phyloP scores from a whole-genome alignment of 2,329 filamentous ascomycete genomes.

The Cladobotryum mycophilum region DNA sequence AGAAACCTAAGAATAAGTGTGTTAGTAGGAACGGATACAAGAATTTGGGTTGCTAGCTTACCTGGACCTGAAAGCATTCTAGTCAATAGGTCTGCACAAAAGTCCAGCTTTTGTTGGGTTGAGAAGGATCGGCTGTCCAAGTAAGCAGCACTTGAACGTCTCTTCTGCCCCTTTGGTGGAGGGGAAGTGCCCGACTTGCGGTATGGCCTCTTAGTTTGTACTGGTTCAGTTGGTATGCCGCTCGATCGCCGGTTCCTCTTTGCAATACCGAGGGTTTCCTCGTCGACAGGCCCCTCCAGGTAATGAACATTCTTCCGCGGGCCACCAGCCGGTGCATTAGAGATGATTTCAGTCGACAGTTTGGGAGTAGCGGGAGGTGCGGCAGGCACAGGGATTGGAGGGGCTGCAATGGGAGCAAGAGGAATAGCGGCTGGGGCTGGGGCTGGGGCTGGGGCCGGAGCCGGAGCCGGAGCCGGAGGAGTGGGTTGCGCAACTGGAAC shows the following conservation, averaged over 20 bases:
- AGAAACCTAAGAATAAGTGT: slow-evolving; percentile 43
- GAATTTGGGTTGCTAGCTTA: slow-evolving; percentile 22
- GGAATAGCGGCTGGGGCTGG: neutral
- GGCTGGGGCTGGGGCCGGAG: neutral
- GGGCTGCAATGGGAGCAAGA: neutral
- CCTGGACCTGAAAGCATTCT: slow-evolving; percentile 58
- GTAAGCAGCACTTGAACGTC: slow-evolving; percentile 27
- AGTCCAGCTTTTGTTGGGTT: slow-evolving; percentile 44
- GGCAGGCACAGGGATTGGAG: neutral
- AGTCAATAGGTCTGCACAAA: slow-evolving; percentile 51
- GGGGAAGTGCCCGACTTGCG: slow-evolving; percentile 24
- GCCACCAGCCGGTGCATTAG: slow-evolving; percentile 3
- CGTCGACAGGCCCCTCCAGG: slow-evolving; percentile 38
- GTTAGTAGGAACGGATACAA: neutral
- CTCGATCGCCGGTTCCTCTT: slow-evolving; percentile 39
- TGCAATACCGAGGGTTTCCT: slow-evolving; percentile 24
- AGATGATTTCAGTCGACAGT: neutral
- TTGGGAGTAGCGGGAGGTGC: neutral
- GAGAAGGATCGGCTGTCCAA: slow-evolving; percentile 28
- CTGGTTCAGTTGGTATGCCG: slow-evolving; percentile 6
- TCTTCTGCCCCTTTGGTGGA: slow-evolving; percentile 30
- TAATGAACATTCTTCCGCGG: slow-evolving; percentile 44
- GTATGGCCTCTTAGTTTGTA: slow-evolving; percentile 4
- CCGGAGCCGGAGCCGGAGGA: slow-evolving; percentile 20
- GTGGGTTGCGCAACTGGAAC: slow-evolving; percentile 29